Base-by-base conservation (phyloP, 2,329 filamentous ascomycete species). In the Alternaria panax region DNA sequence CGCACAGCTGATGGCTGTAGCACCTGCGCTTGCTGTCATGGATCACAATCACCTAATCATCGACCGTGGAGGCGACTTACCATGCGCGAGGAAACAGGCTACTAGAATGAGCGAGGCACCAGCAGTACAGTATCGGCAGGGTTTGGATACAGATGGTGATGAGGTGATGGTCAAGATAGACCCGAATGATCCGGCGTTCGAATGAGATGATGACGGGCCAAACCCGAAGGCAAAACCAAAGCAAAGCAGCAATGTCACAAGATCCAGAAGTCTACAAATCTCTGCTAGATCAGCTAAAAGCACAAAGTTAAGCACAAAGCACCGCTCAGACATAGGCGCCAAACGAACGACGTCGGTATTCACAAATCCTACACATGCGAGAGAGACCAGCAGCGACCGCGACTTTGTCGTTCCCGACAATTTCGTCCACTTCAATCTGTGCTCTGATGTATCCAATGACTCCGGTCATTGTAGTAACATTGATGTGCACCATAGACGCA, bases 131-230 rank as follows among this genome's bases (percentile, higher is more conserved):
- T 5, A 34, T 34, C 14, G 7, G 12, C 8, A 14, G 24, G 14
- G 5, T 0, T 1, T 34, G 2, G 45, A 51, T 6, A 7, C 40
- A 5, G 50, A 61, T 7, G 20, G 24, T 1, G 60, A 63, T 18
- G 65, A 64, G 0, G 25, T 59, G 6, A 57, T 64, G 50, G 42
- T 68, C 5, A 70, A 71, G 38, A 56, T 70, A 30, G 65, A 72
- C 16, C 34, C 53, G 0, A 57, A 62, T 14, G 63, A 67, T n/a
- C 38, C 54, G 6, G 42, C 51, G 3, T 57, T 71, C 5, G 57
- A 64, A 9, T 63, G 56, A 41, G 67, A 71, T 12, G 54, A 60
- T 12, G 59, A 65, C 12, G 51, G 48, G 4, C 60, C 57, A 7
- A 27, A 11, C 2, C n/a, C 2, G 54, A 45, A 1, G 30, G 38